These are phyloP conservation scores for Penicillium thymicola DNA, from an alignment of 2,329 filamentous ascomycete genomes.

Conservation along the genomic window DNA sequence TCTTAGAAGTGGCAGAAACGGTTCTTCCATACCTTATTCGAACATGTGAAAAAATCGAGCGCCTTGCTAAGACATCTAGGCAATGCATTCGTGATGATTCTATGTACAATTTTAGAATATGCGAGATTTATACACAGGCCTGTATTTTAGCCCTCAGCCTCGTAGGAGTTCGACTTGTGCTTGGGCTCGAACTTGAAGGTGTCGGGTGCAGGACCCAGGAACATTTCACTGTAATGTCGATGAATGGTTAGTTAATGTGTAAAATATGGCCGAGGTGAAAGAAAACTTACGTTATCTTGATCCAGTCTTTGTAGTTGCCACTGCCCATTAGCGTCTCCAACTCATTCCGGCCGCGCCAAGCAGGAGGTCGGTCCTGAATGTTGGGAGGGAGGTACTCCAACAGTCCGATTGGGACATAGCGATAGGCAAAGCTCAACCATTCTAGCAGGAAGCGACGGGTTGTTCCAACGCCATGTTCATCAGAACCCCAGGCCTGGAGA, in stretches of 20 bases:
- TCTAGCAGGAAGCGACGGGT: slow-evolving; percentile 91
- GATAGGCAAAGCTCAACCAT: slow-evolving; percentile 89
- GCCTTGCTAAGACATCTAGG: neutral
- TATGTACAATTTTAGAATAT: slow-evolving; percentile 5
- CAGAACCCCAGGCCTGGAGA: slow-evolving; percentile 90
- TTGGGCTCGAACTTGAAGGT: slow-evolving; percentile 95
- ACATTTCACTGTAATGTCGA: slow-evolving; percentile 74
- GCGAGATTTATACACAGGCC: neutral
- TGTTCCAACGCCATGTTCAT: slow-evolving; percentile 87
- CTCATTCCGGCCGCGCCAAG: slow-evolving; percentile 79
- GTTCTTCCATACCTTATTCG: neutral
- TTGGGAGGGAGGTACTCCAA: slow-evolving; percentile 83
- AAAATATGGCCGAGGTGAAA: neutral
- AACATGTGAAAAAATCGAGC: neutral
- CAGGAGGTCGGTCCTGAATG: slow-evolving; percentile 84
- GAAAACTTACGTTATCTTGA: slow-evolving; percentile 82
- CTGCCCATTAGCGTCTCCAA: slow-evolving; percentile 91
- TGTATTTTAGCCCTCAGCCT: slow-evolving; percentile 55
- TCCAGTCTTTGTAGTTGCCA: slow-evolving; percentile 93
- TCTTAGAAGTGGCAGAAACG: neutral
- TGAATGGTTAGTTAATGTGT: slow-evolving; percentile 9
- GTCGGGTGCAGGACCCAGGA: slow-evolving; percentile 82
- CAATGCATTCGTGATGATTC: slow-evolving; percentile 1
- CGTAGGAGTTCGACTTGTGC: slow-evolving; percentile 92
- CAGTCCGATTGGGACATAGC: slow-evolving; percentile 87